These are phyloP conservation scores for Pterulicium gracile DNA, from an alignment of 1,284 basidiomycete species.

Conservation along the genomic window DNA sequence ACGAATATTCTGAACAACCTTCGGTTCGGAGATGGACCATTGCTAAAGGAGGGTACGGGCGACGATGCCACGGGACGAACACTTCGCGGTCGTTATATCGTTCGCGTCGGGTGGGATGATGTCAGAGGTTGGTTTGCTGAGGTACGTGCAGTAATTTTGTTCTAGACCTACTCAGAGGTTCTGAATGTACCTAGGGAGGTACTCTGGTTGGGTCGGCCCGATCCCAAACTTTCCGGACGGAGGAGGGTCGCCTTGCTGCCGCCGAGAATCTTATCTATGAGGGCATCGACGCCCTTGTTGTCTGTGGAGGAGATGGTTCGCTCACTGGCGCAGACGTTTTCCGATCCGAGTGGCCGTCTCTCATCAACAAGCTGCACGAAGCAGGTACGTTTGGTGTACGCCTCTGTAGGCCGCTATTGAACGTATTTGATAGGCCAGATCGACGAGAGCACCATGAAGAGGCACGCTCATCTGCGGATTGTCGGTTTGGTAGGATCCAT, in stretches of 20 bases:
- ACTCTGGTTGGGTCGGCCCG: slow-evolving; percentile 95
- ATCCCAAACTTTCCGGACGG: slow-evolving; percentile 78
- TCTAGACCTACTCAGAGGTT: slow-evolving; percentile 1
- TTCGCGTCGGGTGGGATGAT: slow-evolving; percentile 97
- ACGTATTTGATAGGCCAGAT: slow-evolving; percentile 45
- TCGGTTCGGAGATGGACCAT: slow-evolving; percentile 84
- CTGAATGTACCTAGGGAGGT: slow-evolving; percentile 54
- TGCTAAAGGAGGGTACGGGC: slow-evolving; percentile 86
- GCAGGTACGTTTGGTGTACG: slow-evolving; percentile 30
- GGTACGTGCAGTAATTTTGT: slow-evolving; percentile 28
- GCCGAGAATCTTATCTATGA: slow-evolving; percentile 89
- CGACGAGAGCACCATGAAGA: slow-evolving; percentile 53
- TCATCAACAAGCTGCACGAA: slow-evolving; percentile 60
- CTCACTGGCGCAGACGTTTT: slow-evolving; percentile 95
- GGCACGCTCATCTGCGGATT: slow-evolving; percentile 82
- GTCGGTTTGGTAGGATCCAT: slow-evolving; percentile 97
- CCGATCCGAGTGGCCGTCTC: slow-evolving; percentile 85
- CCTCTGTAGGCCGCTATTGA: slow-evolving; percentile 2
- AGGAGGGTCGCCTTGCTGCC: slow-evolving; percentile 79
- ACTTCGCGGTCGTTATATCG: slow-evolving; percentile 88
- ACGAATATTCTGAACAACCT: slow-evolving; percentile 53
- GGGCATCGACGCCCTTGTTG: slow-evolving; percentile 93
- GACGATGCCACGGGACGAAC: slow-evolving; percentile 61
- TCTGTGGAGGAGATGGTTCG: slow-evolving; percentile 95
- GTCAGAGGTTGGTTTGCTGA: slow-evolving; percentile 91